Evolutionary conservation across 2,329 filamentous ascomycete genomes (phyloP).

Genomic region (Aspergillus pseudonomiae): DNA sequence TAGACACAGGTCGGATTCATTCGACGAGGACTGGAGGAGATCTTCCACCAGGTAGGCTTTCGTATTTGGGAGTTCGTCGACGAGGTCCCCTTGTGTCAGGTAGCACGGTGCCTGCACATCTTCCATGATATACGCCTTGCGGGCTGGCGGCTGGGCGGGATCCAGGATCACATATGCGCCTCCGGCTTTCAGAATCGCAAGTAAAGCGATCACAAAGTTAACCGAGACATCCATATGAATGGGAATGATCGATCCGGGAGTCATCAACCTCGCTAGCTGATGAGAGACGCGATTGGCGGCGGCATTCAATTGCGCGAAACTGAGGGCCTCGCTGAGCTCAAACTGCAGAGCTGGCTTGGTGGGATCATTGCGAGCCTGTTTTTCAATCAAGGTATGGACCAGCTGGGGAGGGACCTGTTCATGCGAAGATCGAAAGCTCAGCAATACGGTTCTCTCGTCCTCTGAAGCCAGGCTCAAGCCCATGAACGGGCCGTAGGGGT

Average conservation of each 20-base stretch:
- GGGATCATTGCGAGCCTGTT: background rate
- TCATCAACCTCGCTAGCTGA: background rate
- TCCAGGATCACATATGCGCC: slow-evolving; percentile 15
- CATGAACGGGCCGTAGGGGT: too few species aligned
- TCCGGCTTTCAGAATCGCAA: slow-evolving; percentile 14
- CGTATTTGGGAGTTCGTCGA: background rate
- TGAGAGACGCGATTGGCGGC: slow-evolving; percentile 2
- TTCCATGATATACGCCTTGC: slow-evolving; percentile 14
- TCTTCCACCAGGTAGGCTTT: slow-evolving; percentile 4
- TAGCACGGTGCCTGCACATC: slow-evolving; percentile 12
- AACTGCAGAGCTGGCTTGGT: slow-evolving; percentile 1
- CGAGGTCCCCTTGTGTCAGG: slow-evolving; percentile 1
- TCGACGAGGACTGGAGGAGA: background rate
- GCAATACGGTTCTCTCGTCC: too few species aligned
- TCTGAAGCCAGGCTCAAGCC: too few species aligned
- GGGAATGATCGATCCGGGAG: background rate
- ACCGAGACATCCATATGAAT: slow-evolving; percentile 9
- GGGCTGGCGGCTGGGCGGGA: slow-evolving; percentile 9
- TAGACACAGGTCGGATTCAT: background rate
- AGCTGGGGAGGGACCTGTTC: background rate
- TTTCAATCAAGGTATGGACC: slow-evolving; percentile 2
- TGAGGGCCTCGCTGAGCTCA: background rate
- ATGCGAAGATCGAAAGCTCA: too few species aligned
- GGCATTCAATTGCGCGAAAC: background rate
- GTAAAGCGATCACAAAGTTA: slow-evolving; percentile 4